These are phyloP conservation scores for Nemania sp. DNA, from an alignment of 2,329 filamentous ascomycete species.

Conservation along the genomic window DNA sequence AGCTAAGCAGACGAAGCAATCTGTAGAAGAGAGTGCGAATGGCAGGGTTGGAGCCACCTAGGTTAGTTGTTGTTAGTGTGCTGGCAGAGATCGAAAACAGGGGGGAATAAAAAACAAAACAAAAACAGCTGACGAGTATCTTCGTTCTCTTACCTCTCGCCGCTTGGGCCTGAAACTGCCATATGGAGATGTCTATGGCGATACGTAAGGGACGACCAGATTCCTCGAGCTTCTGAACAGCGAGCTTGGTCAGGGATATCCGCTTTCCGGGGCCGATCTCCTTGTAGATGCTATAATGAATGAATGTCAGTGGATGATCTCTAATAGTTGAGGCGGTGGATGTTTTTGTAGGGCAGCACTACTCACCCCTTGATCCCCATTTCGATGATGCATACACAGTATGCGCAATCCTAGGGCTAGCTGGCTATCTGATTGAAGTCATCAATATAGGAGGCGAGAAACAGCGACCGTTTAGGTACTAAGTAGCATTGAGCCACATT, in stretches of 20 bases:
- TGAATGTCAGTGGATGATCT: constrained; percentile 4
- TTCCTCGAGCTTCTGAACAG: constrained; percentile 74
- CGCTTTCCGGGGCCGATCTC: constrained; percentile 83
- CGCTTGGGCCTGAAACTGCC: constrained; percentile 92
- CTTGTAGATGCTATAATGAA: constrained; percentile 74
- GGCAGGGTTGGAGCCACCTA: constrained; percentile 81
- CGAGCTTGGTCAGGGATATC: constrained; percentile 80
- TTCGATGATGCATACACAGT: constrained; percentile 21
- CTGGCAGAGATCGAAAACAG: background rate
- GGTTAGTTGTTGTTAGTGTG: constrained; percentile 6
- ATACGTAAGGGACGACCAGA: constrained; percentile 77
- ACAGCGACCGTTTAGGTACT: too few relatives aligned
- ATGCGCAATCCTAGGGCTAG: constrained; percentile 6
- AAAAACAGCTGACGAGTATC: background rate
- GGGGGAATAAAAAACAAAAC: too few relatives aligned
- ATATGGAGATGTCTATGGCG: constrained; percentile 94
- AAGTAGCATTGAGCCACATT: background rate
- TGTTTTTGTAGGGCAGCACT: background rate
- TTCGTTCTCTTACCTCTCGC: constrained; percentile 59
- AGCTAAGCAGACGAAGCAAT: constrained; percentile 73
- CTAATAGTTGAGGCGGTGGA: background rate
- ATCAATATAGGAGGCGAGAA: background rate
- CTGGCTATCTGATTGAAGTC: constrained; percentile 17
- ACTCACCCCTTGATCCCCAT: constrained; percentile 73
- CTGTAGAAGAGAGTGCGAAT: constrained; percentile 92